These are phyloP conservation scores for Starmerella bombi DNA, from an alignment of 805 yeast species.

Conservation along the genomic window DNA sequence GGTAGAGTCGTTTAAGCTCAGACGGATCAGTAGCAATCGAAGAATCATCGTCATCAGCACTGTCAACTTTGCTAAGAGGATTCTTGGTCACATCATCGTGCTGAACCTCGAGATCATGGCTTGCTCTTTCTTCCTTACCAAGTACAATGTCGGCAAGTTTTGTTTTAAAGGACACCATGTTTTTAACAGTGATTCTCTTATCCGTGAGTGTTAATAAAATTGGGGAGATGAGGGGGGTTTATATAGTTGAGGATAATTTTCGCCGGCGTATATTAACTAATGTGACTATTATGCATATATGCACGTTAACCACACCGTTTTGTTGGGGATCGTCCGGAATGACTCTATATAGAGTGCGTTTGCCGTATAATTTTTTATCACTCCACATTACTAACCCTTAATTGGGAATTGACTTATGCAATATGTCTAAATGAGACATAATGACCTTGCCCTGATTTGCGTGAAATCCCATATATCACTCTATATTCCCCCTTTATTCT, in stretches of 20 bases:
- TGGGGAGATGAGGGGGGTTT: not conserved
- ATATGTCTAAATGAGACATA: no score
- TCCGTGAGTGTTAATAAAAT: not conserved
- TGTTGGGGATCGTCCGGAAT: no score
- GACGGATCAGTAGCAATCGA: not conserved
- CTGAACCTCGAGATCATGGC: not conserved
- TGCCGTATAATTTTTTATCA: no score
- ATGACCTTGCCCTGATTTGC: no score
- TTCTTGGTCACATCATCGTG: not conserved
- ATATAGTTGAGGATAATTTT: not conserved
- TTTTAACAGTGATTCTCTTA: not conserved
- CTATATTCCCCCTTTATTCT: no score
- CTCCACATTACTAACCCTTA: no score
- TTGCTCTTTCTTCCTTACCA: not conserved
- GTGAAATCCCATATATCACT: no score
- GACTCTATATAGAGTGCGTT: no score
- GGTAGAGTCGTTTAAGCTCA: conserved; percentile 25
- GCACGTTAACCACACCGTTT: not conserved
- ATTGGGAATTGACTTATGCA: no score
- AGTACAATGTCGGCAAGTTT: not conserved
- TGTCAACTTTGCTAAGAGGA: not conserved
- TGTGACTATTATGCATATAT: not conserved
- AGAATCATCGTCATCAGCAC: not conserved
- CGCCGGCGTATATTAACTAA: not conserved
- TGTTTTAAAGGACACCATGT: not conserved